Percentiles rank a stretch among this genome's conserved stretches.
These are phyloP conservation scores for Anastatica hierochuntica DNA, from an alignment of 345 rosid species.

Conservation along the genomic window DNA sequence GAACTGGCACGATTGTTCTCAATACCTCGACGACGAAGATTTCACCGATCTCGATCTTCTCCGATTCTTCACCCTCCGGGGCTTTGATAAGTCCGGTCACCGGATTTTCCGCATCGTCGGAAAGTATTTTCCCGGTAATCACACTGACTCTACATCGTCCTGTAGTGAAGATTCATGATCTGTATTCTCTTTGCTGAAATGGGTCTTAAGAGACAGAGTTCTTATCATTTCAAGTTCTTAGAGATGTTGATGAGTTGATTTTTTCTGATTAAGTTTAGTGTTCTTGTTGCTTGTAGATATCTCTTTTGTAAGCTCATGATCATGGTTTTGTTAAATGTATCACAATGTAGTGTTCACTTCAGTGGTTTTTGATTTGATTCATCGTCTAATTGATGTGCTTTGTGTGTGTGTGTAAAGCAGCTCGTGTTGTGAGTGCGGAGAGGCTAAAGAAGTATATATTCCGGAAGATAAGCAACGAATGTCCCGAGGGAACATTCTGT, in stretches of 20 bases:
- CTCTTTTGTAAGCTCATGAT: not conserved
- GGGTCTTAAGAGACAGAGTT: not conserved
- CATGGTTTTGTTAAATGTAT: not conserved
- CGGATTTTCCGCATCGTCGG: conserved; percentile 74
- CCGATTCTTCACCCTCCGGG: conserved; percentile 62
- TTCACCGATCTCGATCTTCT: conserved; percentile 82
- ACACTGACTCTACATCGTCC: not conserved
- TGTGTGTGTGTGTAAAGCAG: conserved; percentile 34
- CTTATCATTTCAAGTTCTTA: not conserved
- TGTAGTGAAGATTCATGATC: not conserved
- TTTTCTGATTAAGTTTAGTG: not conserved
- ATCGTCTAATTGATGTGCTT: not conserved
- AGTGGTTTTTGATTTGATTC: not conserved
- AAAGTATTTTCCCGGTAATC: conserved; percentile 74
- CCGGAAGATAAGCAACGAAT: conserved; percentile 58
- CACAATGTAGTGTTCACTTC: not conserved
- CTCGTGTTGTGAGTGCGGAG: conserved; percentile 74
- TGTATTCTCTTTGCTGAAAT: not conserved
- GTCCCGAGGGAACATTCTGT: conserved; percentile 74
- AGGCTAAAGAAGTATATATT: conserved; percentile 69
- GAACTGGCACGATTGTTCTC: conserved; percentile 82
- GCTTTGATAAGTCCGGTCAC: conserved; percentile 65
- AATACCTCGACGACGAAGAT: conserved; percentile 57
- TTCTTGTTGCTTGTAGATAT: not conserved
- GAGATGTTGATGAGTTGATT: not conserved